Evolutionary conservation across 2,329 filamentous ascomycete species (phyloP), one percentile per base, ranked within the genome.

Genomic region (Hypoxylon sp.): DNA sequence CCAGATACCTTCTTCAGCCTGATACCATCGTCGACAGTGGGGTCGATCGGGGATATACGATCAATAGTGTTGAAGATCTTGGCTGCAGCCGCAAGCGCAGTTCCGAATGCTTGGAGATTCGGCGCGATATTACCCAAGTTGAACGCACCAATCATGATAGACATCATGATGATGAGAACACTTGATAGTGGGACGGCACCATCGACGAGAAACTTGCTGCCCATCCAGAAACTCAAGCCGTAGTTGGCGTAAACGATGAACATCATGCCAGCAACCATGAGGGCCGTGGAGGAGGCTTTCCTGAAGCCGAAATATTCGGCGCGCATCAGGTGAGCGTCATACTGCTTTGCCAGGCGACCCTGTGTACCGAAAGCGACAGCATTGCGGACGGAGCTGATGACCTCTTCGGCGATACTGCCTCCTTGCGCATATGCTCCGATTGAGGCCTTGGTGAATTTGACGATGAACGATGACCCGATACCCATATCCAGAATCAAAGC

Each of bases 31-130:
- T 91, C 86, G 2, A 87, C 88, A 5, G 89, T 88, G 0, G 95
- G 90, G 76, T 99, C 92, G 53, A 98, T 85, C 0, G 95, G 94
- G 0, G 96, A 98, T 2, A 83, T 76, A 58, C 96, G 91, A 79
- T 98, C 95, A 73, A 98, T 98, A 1, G 95, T 98, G 77, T 90
- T 92, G 83, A 92, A 98, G 70, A 99, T 97, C 83, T 98, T 98
- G 61, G 89, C 88, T 2, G 93, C 94, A 1, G 96, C 95, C 33
- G 93, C 93, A 5, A 97, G 83, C 42, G 90, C 92, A 13, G 91
- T 93, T 1, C 91, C 92, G 74, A 98, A 97, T 33, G 95, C 93
- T 79, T 97, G 93, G 2, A 91, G 81, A 75, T 98, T 94, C 0
- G 96, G 94, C 0, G 91, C 91, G 35, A 97, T 90, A 73, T 96